These are phyloP conservation scores for Oidiodendron maius DNA, from an alignment of 495 filamentous ascomycete species.

Conservation along the genomic window DNA sequence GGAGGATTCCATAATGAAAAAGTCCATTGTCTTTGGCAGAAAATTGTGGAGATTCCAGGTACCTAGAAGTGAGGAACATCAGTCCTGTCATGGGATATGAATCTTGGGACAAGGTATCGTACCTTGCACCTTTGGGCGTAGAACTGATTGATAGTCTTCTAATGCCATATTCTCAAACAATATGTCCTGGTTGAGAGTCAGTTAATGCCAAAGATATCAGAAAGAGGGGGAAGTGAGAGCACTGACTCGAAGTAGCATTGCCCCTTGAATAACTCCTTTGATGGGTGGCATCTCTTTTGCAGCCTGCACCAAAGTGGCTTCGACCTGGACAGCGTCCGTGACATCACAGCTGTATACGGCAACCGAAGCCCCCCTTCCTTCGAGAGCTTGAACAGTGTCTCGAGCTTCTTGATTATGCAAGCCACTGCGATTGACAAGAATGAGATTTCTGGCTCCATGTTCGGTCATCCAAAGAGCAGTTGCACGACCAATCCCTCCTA, in stretches of 20 bases:
- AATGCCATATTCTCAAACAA: constrained; percentile 20
- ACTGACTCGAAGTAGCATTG: constrained; percentile 38
- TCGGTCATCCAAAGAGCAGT: constrained; percentile 43
- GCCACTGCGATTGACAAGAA: constrained; percentile 46
- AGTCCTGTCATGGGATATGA: too few relatives aligned
- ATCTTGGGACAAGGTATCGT: too few relatives aligned
- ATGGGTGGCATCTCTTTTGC: constrained; percentile 28
- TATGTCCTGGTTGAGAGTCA: not conserved
- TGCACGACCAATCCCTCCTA: constrained; percentile 43
- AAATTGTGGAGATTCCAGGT: constrained; percentile 49
- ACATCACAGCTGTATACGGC: constrained; percentile 30
- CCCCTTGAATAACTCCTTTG: constrained; percentile 39
- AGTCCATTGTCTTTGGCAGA: constrained; percentile 46
- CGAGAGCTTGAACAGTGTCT: constrained; percentile 21
- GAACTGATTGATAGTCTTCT: constrained; percentile 22
- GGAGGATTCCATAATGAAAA: constrained; percentile 60
- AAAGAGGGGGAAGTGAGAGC: not conserved
- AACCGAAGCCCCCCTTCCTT: constrained; percentile 15
- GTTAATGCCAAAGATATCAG: not conserved
- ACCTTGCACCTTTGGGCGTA: constrained; percentile 46
- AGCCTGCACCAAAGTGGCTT: constrained; percentile 1
- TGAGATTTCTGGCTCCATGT: constrained; percentile 48
- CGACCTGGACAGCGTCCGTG: not conserved
- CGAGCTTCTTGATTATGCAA: constrained; percentile 8
- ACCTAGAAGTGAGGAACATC: too few relatives aligned